Conservation (phyloP, 2,329 filamentous ascomycete genomes). For the Amesomyces nigricolor region DNA sequence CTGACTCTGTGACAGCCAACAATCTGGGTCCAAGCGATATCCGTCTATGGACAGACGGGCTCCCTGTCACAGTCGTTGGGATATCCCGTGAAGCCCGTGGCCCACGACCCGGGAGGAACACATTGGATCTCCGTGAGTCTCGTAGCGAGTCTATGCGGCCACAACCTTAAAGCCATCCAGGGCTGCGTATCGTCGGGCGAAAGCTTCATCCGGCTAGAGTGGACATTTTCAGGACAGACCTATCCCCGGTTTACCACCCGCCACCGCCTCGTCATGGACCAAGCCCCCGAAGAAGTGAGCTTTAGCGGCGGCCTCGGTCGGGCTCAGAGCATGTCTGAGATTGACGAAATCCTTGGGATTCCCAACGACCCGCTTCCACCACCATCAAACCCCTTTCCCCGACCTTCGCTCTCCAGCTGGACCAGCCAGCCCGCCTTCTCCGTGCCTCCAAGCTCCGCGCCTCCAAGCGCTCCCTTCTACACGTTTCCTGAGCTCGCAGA, state of each 20-base stretch:
- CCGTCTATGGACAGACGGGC: neutral
- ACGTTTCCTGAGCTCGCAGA: slow-evolving; percentile 1
- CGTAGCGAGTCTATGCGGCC: neutral
- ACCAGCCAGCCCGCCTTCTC: neutral
- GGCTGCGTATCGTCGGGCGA: neutral
- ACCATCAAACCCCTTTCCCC: fast-evolving
- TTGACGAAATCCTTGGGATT: neutral
- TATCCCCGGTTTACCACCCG: slow-evolving; percentile 15
- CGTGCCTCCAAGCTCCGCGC: too few relatives aligned
- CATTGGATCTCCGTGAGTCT: slow-evolving; percentile 6
- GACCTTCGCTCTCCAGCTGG: neutral
- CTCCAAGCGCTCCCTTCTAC: neutral
- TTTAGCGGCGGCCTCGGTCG: slow-evolving; percentile 15
- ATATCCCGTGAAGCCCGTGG: neutral
- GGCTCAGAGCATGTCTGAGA: slow-evolving; percentile 2
- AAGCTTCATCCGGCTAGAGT: slow-evolving; percentile 9
- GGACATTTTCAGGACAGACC: slow-evolving; percentile 6
- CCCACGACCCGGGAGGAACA: neutral
- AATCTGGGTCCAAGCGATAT: slow-evolving; percentile 4
- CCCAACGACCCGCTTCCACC: neutral
- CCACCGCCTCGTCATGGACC: slow-evolving; percentile 3
- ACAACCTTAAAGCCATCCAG: neutral
- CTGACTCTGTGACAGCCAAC: neutral
- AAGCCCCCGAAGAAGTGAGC: neutral
- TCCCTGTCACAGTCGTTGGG: neutral